Evolutionary conservation across 371 early-diverging fungal genomes (phyloP).

Genomic region (Mortierella sp.): DNA sequence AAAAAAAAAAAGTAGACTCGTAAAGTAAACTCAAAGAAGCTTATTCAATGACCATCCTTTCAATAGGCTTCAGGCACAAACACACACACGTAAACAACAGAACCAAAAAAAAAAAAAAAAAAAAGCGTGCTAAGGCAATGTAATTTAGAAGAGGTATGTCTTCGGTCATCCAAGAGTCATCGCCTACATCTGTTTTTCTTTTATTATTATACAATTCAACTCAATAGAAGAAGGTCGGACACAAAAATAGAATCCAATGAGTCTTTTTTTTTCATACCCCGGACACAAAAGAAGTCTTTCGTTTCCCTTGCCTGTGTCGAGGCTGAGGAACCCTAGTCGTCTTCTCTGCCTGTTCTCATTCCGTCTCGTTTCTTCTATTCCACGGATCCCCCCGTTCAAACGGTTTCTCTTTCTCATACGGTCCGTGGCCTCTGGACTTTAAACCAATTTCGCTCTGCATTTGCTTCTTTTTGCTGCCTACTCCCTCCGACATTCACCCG

Average conservation of each 20-base stretch:
- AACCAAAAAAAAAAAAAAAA: background rate
- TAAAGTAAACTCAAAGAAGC: background rate
- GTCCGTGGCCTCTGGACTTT: background rate
- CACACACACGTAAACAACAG: background rate
- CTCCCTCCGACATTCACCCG: background rate
- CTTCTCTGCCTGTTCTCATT: slow-evolving; percentile 2
- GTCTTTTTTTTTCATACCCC: slow-evolving; percentile 10
- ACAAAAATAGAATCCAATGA: slow-evolving; percentile 2
- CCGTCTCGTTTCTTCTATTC: slow-evolving; percentile 5
- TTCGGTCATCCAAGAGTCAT: slow-evolving; percentile 8
- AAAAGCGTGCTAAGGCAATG: background rate
- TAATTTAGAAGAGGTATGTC: too few species aligned
- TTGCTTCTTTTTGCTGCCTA: background rate
- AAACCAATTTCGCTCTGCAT: background rate
- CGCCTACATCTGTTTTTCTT: background rate
- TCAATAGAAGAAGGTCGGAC: background rate
- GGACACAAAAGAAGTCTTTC: slow-evolving; percentile 5
- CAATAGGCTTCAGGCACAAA: background rate
- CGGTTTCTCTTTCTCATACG: background rate
- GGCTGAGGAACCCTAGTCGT: background rate
- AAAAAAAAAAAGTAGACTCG: background rate
- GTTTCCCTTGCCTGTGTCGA: background rate
- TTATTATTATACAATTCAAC: background rate
- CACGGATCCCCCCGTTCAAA: slow-evolving; percentile 12
- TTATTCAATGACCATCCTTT: background rate